Conservation (phyloP, 345 rosid species). For the Eucalyptus pauciflora region DNA sequence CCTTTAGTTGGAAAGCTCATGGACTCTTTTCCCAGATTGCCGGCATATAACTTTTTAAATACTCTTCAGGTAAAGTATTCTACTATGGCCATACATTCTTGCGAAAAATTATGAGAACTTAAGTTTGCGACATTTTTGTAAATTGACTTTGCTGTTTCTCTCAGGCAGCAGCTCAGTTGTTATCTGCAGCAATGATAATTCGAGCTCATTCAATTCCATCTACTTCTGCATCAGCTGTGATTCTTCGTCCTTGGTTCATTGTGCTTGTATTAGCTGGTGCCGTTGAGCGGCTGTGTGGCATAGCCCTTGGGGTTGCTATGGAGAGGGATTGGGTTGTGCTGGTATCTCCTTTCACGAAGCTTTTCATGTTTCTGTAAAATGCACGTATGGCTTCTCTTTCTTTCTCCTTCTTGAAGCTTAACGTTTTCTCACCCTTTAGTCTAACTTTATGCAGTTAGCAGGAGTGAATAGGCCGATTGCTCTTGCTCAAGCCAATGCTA, state of each 20-base stretch:
- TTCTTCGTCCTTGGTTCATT: constrained; percentile 77
- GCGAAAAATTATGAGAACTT: neutral
- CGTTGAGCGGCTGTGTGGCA: constrained; percentile 71
- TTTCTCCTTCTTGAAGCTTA: neutral
- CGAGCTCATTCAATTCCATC: constrained; percentile 49
- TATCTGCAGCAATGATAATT: constrained; percentile 82
- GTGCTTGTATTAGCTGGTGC: constrained; percentile 68
- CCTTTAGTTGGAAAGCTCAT: constrained; percentile 83
- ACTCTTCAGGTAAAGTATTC: constrained; percentile 44
- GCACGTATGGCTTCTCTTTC: neutral
- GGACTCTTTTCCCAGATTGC: constrained; percentile 86
- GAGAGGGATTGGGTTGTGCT: constrained; percentile 97
- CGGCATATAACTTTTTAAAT: constrained; percentile 64
- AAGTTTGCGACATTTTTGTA: neutral
- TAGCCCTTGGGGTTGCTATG: constrained; percentile 79
- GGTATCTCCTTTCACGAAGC: constrained; percentile 26
- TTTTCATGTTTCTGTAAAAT: neutral
- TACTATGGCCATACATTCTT: neutral
- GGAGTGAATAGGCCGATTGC: constrained; percentile 85
- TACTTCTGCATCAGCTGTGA: constrained; percentile 43
- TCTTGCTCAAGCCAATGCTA: constrained; percentile 92
- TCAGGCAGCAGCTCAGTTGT: constrained; percentile 81
- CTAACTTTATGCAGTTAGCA: constrained; percentile 52
- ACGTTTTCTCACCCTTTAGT: neutral
- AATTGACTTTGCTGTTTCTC: constrained; percentile 5